phyloP scores from a whole-genome alignment of 2,329 filamentous ascomycete genomes.

The Blastomyces emzantsi region DNA sequence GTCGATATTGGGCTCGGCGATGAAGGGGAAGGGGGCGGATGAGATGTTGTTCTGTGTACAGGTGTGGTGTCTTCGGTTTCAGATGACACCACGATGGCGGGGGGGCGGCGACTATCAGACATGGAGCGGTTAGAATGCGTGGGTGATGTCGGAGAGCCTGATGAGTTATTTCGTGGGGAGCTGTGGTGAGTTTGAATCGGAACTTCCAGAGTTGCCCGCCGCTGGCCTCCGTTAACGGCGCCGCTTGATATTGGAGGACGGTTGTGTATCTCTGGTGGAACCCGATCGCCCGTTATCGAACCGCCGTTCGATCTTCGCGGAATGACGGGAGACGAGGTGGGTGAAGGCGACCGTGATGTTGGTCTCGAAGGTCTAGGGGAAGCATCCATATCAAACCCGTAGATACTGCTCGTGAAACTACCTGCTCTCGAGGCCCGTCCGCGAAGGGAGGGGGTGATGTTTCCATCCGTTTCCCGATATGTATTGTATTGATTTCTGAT shows the following conservation, averaged over 20 bases:
- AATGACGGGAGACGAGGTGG: slow-evolving; percentile 15
- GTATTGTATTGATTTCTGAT: slow-evolving; percentile 37
- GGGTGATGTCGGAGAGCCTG: slow-evolving; percentile 2
- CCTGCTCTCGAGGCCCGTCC: slow-evolving; percentile 27
- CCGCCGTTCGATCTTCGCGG: slow-evolving; percentile 14
- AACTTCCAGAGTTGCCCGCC: slow-evolving; percentile 20
- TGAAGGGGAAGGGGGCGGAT: neutral
- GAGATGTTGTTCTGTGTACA: neutral
- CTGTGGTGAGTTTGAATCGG: slow-evolving; percentile 17
- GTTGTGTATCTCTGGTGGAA: slow-evolving; percentile 14
- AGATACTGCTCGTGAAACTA: slow-evolving; percentile 32
- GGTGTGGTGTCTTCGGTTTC: slow-evolving; percentile 4
- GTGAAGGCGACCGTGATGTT: slow-evolving; percentile 14
- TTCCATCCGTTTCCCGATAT: slow-evolving; percentile 6
- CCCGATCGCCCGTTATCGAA: slow-evolving; percentile 17
- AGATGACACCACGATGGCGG: slow-evolving; percentile 14
- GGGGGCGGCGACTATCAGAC: slow-evolving; percentile 8
- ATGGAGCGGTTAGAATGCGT: slow-evolving; percentile 1
- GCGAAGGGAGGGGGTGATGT: slow-evolving; percentile 1
- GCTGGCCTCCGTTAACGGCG: slow-evolving; percentile 2
- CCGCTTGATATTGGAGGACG: slow-evolving; percentile 2
- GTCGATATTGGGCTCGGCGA: neutral
- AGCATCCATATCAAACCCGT: slow-evolving; percentile 21
- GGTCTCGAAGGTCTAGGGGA: slow-evolving; percentile 12
- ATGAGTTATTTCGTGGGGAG: slow-evolving; percentile 7